These are phyloP conservation scores for Sporisorium scitamineum DNA, from an alignment of 1,284 basidiomycete genomes.

Conservation along the genomic window DNA sequence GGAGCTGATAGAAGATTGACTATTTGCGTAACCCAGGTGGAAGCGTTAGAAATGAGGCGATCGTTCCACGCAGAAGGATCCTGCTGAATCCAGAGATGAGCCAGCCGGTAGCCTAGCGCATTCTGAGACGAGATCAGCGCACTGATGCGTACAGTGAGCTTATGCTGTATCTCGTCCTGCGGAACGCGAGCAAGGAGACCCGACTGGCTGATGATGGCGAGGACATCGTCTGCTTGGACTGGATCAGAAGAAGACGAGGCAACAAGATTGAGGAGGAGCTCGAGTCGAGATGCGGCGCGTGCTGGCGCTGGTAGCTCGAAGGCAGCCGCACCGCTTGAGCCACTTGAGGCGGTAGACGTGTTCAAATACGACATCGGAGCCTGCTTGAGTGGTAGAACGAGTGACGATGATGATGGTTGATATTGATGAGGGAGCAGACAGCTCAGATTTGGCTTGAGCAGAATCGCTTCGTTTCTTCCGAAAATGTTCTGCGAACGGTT, in stretches of 20 bases:
- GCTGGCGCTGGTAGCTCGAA: slow-evolving; percentile 30
- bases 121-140: slow-evolving; percentile 47
- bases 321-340: slow-evolving; percentile 8
- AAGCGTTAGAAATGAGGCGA: slow-evolving; percentile 39
- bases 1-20: slow-evolving; percentile 38
- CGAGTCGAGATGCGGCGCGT: slow-evolving; percentile 27
- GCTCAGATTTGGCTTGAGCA: background rate
- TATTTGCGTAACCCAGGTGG: slow-evolving; percentile 44
- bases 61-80: slow-evolving; percentile 39
- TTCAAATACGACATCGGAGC: slow-evolving; percentile 2
- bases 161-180: slow-evolving; percentile 39
- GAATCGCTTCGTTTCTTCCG: background rate
- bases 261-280: slow-evolving; percentile 37
- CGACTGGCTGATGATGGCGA: slow-evolving; percentile 36
- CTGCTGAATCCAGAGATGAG: slow-evolving; percentile 46
- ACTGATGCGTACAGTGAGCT: slow-evolving; percentile 48
- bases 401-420: background rate
- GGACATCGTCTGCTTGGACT: slow-evolving; percentile 17
- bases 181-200: slow-evolving; percentile 23
- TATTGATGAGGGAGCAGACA: slow-evolving; percentile 1
- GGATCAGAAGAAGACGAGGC: slow-evolving; percentile 19
- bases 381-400: background rate
- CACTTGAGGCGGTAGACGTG: slow-evolving; percentile 1
- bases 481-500: slow-evolving; percentile 10
- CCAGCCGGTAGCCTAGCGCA: slow-evolving; percentile 39